These are phyloP conservation scores for Pestalotiopsis sp. DNA, from an alignment of 2,329 filamentous ascomycete genomes.

Conservation along the genomic window DNA sequence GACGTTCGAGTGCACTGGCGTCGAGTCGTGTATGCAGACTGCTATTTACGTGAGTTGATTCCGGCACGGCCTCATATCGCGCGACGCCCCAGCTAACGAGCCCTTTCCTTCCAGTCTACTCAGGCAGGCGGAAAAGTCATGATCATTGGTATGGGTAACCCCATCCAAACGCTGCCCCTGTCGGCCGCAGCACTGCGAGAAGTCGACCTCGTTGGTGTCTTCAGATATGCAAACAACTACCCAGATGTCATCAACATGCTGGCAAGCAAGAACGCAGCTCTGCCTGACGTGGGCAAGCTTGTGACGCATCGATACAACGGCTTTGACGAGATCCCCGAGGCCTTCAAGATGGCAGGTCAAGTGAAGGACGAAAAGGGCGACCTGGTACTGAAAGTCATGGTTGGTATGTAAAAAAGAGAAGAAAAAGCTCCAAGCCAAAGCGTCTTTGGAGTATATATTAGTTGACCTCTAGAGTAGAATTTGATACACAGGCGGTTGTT, in stretches of 20 bases:
- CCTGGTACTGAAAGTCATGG: constrained; percentile 74
- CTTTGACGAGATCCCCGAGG: constrained; percentile 62
- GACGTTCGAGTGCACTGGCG: constrained; percentile 79
- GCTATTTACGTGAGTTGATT: constrained; percentile 63
- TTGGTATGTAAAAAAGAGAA: constrained; percentile 40
- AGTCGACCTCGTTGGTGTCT: constrained; percentile 77
- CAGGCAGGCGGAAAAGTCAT: constrained; percentile 71
- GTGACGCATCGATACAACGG: constrained; percentile 72
- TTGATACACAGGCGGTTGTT: background rate
- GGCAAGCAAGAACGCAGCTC: constrained; percentile 45
- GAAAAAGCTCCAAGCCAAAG: background rate
- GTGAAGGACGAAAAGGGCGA: constrained; percentile 70
- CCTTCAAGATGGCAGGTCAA: constrained; percentile 73
- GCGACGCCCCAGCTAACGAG: background rate
- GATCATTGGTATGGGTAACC: constrained; percentile 79
- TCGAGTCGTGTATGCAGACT: constrained; percentile 74
- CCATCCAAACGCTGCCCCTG: constrained; percentile 73
- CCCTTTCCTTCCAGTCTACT: constrained; percentile 44
- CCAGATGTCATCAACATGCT: constrained; percentile 54
- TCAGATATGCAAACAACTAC: constrained; percentile 79
- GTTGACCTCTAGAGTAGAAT: background rate
- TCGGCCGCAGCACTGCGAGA: constrained; percentile 73
- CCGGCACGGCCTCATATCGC: background rate
- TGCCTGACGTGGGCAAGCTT: constrained; percentile 68
- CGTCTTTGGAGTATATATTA: background rate